A percentile compares a stretch with the other conserved stretches of the same genome.
These are phyloP conservation scores for Cystoderma amianthinum DNA, from an alignment of 768 basidiomycete species.

Conservation along the genomic window DNA sequence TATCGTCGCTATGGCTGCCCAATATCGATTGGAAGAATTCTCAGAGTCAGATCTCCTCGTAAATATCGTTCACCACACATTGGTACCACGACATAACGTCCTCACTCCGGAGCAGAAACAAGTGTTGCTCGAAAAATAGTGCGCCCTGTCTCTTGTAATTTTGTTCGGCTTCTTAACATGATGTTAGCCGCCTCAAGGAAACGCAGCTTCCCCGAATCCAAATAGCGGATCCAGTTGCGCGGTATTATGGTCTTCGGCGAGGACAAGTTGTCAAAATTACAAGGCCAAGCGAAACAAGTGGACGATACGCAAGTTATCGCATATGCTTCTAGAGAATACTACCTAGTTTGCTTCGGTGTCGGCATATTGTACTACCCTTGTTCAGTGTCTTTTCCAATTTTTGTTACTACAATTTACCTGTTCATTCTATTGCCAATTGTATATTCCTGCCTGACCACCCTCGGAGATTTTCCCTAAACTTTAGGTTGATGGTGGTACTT, in stretches of 20 bases:
- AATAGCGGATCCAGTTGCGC: slow-evolving; percentile 93
- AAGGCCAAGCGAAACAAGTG: slow-evolving; percentile 93
- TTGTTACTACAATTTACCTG: neutral
- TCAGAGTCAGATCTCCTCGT: slow-evolving; percentile 94
- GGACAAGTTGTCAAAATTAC: slow-evolving; percentile 99
- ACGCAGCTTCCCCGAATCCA: slow-evolving; percentile 98
- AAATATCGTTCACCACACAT: slow-evolving; percentile 93
- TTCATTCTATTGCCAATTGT: neutral
- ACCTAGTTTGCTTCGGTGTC: neutral
- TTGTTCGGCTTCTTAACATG: slow-evolving; percentile 7
- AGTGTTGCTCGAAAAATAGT: slow-evolving; percentile 88
- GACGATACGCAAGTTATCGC: slow-evolving; percentile 88
- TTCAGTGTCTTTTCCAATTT: slow-evolving; percentile 1
- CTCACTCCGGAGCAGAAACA: slow-evolving; percentile 83
- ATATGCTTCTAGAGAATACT: slow-evolving; percentile 65
- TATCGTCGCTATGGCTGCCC: slow-evolving; percentile 81
- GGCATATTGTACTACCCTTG: neutral
- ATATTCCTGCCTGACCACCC: neutral
- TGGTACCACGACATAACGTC: slow-evolving; percentile 92
- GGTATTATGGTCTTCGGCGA: slow-evolving; percentile 92
- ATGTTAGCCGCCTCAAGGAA: slow-evolving; percentile 85
- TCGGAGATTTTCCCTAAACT: neutral
- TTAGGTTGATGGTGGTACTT: neutral
- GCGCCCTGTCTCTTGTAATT: slow-evolving; percentile 25
- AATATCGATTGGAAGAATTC: slow-evolving; percentile 92